phyloP scores from a whole-genome alignment of 2,329 filamentous ascomycete genomes.

The Colletotrichum limetticola region DNA sequence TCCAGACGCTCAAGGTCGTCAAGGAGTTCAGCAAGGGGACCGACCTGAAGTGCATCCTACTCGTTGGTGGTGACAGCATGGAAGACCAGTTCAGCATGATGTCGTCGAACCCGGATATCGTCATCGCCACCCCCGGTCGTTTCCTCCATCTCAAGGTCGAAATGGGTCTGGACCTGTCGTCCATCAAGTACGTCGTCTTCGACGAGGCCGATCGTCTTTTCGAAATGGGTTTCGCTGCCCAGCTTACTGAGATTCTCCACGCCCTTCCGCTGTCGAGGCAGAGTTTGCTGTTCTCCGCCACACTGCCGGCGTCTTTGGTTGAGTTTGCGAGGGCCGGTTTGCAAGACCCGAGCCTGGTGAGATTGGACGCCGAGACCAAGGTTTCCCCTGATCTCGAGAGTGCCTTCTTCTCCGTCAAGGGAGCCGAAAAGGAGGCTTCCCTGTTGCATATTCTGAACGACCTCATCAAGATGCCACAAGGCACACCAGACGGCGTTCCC shows the following conservation, averaged over 20 bases:
- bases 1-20: slow-evolving; percentile 95
- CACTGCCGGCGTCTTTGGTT: slow-evolving; percentile 90
- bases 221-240: slow-evolving; percentile 97
- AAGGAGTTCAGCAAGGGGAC: slow-evolving; percentile 94
- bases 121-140: slow-evolving; percentile 96
- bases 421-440: slow-evolving; percentile 92
- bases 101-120: slow-evolving; percentile 94
- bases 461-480: slow-evolving; percentile 90
- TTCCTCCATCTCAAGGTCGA: slow-evolving; percentile 98
- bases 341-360: slow-evolving; percentile 89
- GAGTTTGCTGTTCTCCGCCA: slow-evolving; percentile 94
- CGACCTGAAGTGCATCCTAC: slow-evolving; percentile 87
- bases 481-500: slow-evolving; percentile 62
- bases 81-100: slow-evolving; percentile 96
- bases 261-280: slow-evolving; percentile 86
- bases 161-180: slow-evolving; percentile 92
- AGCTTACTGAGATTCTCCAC: slow-evolving; percentile 92
- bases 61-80: slow-evolving; percentile 94
- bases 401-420: slow-evolving; percentile 94
- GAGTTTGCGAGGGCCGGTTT: slow-evolving; percentile 95
- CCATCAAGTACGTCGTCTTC: slow-evolving; percentile 93
- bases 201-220: slow-evolving; percentile 97
- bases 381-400: slow-evolving; percentile 96
- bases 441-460: slow-evolving; percentile 90
- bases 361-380: slow-evolving; percentile 94